These are phyloP conservation scores for Fusarium bactridioides DNA, from an alignment of 2,329 filamentous ascomycete species.

Conservation along the genomic window DNA sequence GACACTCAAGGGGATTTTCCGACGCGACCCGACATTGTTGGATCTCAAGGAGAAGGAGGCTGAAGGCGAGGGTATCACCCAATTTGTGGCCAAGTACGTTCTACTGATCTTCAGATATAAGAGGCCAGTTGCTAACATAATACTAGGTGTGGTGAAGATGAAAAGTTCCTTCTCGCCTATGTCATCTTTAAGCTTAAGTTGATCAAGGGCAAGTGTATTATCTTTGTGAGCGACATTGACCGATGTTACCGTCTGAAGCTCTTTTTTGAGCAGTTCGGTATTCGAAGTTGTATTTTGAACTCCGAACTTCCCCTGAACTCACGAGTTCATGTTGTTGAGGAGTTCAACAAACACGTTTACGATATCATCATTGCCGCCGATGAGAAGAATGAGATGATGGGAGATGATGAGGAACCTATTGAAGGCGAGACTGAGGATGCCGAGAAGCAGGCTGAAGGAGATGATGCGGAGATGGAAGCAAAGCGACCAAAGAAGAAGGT, in stretches of 20 bases:
- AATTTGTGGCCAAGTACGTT: constrained; percentile 81
- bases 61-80: constrained; percentile 78
- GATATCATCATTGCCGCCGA: constrained; percentile 98
- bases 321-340: constrained; percentile 91
- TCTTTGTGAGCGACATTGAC: constrained; percentile 83
- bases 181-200: constrained; percentile 95
- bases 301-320: constrained; percentile 94
- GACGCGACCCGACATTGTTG: constrained; percentile 78
- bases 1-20: constrained; percentile 84
- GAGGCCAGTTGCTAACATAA: constrained; percentile 14
- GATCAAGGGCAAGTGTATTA: constrained; percentile 86
- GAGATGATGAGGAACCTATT: constrained; percentile 63
- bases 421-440: constrained; percentile 46
- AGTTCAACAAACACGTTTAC: constrained; percentile 97
- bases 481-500: constrained; percentile 46
- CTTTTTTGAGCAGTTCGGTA: constrained; percentile 96
- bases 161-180: constrained; percentile 93
- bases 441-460: constrained; percentile 15
- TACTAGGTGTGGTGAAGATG: constrained; percentile 84
- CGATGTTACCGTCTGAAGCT: constrained; percentile 90
- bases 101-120: neutral
- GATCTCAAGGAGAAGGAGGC: constrained; percentile 85
- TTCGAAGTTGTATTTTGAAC: constrained; percentile 92
- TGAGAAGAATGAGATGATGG: constrained; percentile 86
- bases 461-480: constrained; percentile 44